These are phyloP conservation scores for Volvox africanus DNA, from an alignment of 139 green algal species.

Conservation along the genomic window DNA sequence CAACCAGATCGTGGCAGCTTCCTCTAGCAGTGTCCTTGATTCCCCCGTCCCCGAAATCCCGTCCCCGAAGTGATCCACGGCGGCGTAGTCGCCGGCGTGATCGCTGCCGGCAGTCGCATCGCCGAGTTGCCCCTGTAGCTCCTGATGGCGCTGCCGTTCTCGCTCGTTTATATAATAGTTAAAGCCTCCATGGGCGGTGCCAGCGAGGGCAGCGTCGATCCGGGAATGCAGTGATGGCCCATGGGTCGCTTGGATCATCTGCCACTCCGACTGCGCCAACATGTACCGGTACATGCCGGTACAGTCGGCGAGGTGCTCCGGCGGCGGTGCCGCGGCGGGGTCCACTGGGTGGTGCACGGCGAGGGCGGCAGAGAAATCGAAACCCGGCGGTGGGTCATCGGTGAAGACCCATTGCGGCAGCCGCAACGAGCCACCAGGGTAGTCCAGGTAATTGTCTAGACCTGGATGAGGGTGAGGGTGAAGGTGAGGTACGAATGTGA, in stretches of 20 bases:
- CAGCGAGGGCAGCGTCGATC: not conserved
- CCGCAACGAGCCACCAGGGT: not conserved
- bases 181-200: not conserved
- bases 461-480: not conserved
- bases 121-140: not conserved
- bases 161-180: constrained; percentile 38
- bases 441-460: constrained; percentile 1
- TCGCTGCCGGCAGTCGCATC: not conserved
- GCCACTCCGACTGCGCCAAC: constrained; percentile 37
- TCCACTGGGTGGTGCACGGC: not conserved
- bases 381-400: constrained; percentile 31
- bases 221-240: not conserved
- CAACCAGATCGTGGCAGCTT: constrained; percentile 28
- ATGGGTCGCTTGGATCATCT: not conserved
- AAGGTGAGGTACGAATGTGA: not conserved
- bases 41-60: not conserved
- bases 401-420: constrained; percentile 33
- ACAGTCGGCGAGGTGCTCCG: constrained; percentile 18
- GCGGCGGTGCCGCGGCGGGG: constrained; percentile 5
- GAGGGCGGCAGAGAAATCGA: not conserved
- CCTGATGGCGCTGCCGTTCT: not conserved
- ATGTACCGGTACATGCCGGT: constrained; percentile 18
- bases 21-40: not conserved
- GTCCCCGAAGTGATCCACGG: not conserved
- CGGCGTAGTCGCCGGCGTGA: not conserved